Evolutionary conservation across 116 monocot species (phyloP).

Genomic region (Zostera marina): DNA sequence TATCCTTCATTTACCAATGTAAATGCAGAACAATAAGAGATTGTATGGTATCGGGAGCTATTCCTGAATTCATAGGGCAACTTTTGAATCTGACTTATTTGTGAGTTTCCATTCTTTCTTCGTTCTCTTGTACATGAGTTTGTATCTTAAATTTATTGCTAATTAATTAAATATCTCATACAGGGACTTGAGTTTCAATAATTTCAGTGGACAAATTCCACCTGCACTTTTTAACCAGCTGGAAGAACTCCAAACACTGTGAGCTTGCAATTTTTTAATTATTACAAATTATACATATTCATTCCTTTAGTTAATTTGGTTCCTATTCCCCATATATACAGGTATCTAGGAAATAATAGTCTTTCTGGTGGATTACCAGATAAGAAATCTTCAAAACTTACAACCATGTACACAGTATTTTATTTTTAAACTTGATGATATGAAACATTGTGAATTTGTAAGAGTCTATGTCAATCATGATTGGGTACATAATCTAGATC

Average conservation of each 20-base stretch:
- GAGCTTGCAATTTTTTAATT: conserved; percentile 10
- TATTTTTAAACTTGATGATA: neutral
- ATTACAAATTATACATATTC: too few species aligned
- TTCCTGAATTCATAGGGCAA: conserved; percentile 36
- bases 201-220: conserved; percentile 58
- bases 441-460: too few species aligned
- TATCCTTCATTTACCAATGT: too few species aligned
- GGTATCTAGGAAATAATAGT: conserved; percentile 79
- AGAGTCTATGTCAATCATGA: too few species aligned
- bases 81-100: conserved; percentile 25
- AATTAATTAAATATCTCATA: too few species aligned
- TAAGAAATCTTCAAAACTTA: conserved; percentile 37
- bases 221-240: conserved; percentile 60
- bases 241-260: conserved; percentile 39
- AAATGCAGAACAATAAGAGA: conserved; percentile 79
- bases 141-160: too few species aligned
- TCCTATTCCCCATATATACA: neutral
- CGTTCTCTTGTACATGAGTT: neutral
- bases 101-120: too few species aligned
- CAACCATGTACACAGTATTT: conserved; percentile 2
- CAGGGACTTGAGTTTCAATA: conserved; percentile 97
- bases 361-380: conserved; percentile 36
- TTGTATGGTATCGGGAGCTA: conserved; percentile 37
- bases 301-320: neutral
- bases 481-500: too few species aligned